phyloP scores from a whole-genome alignment of 345 rosid genomes.

The Acer campestre region DNA sequence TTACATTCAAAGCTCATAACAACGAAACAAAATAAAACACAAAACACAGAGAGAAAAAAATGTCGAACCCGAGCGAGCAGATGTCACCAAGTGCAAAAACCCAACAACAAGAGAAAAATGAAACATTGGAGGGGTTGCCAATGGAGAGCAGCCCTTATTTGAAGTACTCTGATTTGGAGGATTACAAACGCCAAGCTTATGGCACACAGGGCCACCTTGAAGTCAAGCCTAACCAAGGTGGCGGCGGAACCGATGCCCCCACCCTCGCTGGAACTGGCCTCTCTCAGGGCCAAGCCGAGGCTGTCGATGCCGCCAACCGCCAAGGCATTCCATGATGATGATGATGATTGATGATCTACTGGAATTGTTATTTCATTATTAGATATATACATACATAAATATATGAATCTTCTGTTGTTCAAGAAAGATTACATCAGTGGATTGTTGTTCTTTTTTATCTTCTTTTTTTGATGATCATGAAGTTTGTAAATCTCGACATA shows the following conservation, averaged over 20 bases:
- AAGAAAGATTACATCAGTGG: not conserved
- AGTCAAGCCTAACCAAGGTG: slow-evolving; percentile 44
- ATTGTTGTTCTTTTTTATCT: not conserved
- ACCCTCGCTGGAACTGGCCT: slow-evolving; percentile 40
- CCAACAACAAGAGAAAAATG: slow-evolving; percentile 5
- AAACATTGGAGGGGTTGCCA: slow-evolving; percentile 36
- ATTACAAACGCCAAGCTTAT: slow-evolving; percentile 43
- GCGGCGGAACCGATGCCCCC: slow-evolving; percentile 56
- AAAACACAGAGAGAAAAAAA: not conserved
- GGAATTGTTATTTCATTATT: not conserved
- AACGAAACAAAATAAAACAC: not conserved
- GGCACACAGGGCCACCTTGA: slow-evolving; percentile 56
- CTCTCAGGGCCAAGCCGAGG: not conserved
- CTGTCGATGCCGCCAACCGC: slow-evolving; percentile 26
- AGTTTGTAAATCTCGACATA: not conserved
- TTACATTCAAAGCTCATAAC: not conserved
- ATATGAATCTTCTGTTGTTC: not conserved
- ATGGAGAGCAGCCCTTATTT: slow-evolving; percentile 50
- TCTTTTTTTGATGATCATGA: not conserved
- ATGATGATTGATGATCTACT: not conserved
- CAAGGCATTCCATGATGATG: slow-evolving; percentile 22
- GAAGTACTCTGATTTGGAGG: slow-evolving; percentile 46
- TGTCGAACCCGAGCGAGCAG: not conserved
- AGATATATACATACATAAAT: not conserved
- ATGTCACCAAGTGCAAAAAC: not conserved